phyloP scores from a whole-genome alignment of 2,329 filamentous ascomycete species.

The Bisporella sp. region DNA sequence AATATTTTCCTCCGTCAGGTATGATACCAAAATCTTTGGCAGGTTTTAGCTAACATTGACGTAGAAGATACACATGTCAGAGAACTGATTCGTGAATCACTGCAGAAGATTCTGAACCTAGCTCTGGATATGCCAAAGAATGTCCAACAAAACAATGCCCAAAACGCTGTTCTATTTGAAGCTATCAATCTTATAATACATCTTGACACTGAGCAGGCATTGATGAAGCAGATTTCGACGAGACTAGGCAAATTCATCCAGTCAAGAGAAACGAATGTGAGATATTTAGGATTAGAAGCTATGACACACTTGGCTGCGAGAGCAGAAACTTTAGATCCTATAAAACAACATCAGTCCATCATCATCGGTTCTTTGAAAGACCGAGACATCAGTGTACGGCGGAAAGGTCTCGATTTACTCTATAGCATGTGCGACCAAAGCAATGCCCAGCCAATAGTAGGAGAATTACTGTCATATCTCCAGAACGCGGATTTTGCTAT shows the following conservation, averaged over 20 bases:
- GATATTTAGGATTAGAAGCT: constrained; percentile 90
- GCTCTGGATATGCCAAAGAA: constrained; percentile 96
- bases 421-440: constrained; percentile 99
- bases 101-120: constrained; percentile 84
- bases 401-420: constrained; percentile 89
- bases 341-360: constrained; percentile 95
- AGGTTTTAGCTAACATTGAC: constrained; percentile 5
- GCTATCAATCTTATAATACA: constrained; percentile 98
- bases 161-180: constrained; percentile 96
- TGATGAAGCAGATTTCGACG: constrained; percentile 94
- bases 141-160: constrained; percentile 97
- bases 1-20: constrained; percentile 95
- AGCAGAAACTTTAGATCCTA: constrained; percentile 89
- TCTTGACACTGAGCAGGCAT: constrained; percentile 83
- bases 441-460: constrained; percentile 91
- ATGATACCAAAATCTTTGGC: constrained; percentile 26
- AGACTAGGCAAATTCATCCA: constrained; percentile 92
- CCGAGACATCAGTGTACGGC: constrained; percentile 90
- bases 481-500: constrained; percentile 97
- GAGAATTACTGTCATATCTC: constrained; percentile 87
- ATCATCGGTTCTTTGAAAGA: constrained; percentile 93
- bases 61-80: constrained; percentile 87
- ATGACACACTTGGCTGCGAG: constrained; percentile 97
- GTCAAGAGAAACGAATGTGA: constrained; percentile 93
- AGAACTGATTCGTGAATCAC: constrained; percentile 82